phyloP scores from a whole-genome alignment of 2,329 filamentous ascomycete species.

The Cadophora sp. region DNA sequence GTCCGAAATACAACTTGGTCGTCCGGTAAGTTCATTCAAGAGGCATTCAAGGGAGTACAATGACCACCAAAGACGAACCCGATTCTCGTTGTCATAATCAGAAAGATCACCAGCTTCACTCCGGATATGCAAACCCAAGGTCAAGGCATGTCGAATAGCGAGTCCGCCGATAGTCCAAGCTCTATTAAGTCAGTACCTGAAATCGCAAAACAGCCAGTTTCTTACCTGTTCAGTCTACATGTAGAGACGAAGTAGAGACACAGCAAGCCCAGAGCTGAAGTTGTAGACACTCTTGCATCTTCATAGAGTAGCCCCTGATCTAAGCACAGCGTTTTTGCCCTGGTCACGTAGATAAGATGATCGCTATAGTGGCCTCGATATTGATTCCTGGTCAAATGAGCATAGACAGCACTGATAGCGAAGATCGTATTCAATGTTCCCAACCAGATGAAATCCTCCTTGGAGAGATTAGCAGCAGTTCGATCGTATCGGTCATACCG shows the following conservation, averaged over 20 bases:
- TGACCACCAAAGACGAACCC: slow-evolving; percentile 40
- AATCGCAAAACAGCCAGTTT: no score
- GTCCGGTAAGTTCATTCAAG: slow-evolving; percentile 37
- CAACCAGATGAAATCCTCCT: slow-evolving; percentile 34
- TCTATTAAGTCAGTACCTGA: slow-evolving; percentile 25
- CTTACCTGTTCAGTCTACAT: slow-evolving; percentile 38
- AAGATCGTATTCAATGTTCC: slow-evolving; percentile 37
- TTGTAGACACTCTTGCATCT: slow-evolving; percentile 33
- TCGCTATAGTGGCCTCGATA: slow-evolving; percentile 27
- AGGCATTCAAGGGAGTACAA: slow-evolving; percentile 38
- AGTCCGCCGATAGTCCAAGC: slow-evolving; percentile 39
- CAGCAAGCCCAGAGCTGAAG: slow-evolving; percentile 32
- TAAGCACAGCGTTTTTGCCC: slow-evolving; percentile 35
- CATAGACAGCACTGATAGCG: slow-evolving; percentile 35
- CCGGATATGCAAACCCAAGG: slow-evolving; percentile 37
- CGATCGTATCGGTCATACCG: slow-evolving; percentile 27
- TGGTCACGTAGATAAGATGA: slow-evolving; percentile 33
- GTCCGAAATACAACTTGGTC: slow-evolving; percentile 39
- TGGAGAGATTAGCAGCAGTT: slow-evolving; percentile 16
- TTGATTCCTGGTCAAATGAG: slow-evolving; percentile 27
- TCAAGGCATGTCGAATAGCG: slow-evolving; percentile 36
- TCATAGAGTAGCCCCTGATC: slow-evolving; percentile 30
- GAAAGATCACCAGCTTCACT: slow-evolving; percentile 31
- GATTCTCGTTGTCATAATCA: slow-evolving; percentile 38
- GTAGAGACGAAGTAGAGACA: slow-evolving; percentile 38